Percentiles rank a stretch among this genome's conserved stretches.
These are phyloP conservation scores for Sclerotinia minor DNA, from an alignment of 2,329 filamentous ascomycete species.

Conservation along the genomic window DNA sequence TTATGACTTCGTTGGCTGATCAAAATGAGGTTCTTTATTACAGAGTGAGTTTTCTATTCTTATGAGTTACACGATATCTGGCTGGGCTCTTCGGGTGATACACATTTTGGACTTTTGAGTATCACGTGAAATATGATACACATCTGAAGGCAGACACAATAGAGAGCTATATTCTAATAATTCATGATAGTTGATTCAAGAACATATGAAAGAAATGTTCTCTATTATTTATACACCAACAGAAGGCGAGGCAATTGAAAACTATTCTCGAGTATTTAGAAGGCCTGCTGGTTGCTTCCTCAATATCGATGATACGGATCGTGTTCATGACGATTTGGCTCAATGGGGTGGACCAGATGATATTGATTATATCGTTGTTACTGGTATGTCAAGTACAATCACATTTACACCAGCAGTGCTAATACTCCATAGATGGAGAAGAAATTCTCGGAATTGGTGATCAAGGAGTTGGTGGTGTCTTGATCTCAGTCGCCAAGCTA, in stretches of 20 bases:
- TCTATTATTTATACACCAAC: conserved; percentile 89
- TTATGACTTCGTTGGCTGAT: conserved; percentile 79
- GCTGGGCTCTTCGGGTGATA: neutral
- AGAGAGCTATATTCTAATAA: neutral
- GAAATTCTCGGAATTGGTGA: conserved; percentile 87
- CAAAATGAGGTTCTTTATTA: conserved; percentile 86
- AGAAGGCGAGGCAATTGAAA: conserved; percentile 83
- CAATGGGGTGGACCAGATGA: conserved; percentile 71
- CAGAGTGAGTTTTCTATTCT: conserved; percentile 50
- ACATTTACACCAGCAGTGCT: conserved; percentile 19
- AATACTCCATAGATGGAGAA: conserved; percentile 51
- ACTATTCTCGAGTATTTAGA: conserved; percentile 77
- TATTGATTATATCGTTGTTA: conserved; percentile 86
- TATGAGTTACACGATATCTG: neutral
- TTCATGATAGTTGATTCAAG: conserved; percentile 61
- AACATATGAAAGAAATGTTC: conserved; percentile 85
- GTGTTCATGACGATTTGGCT: conserved; percentile 64
- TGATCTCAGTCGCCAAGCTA: conserved; percentile 83
- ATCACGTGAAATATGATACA: neutral
- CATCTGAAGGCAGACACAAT: neutral
- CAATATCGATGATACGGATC: conserved; percentile 67
- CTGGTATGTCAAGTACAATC: conserved; percentile 58
- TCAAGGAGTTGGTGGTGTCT: conserved; percentile 79
- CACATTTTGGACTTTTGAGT: neutral
- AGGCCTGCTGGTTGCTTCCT: conserved; percentile 79